These are phyloP conservation scores for Podospora sp. DNA, from an alignment of 495 filamentous ascomycete genomes.

Conservation along the genomic window DNA sequence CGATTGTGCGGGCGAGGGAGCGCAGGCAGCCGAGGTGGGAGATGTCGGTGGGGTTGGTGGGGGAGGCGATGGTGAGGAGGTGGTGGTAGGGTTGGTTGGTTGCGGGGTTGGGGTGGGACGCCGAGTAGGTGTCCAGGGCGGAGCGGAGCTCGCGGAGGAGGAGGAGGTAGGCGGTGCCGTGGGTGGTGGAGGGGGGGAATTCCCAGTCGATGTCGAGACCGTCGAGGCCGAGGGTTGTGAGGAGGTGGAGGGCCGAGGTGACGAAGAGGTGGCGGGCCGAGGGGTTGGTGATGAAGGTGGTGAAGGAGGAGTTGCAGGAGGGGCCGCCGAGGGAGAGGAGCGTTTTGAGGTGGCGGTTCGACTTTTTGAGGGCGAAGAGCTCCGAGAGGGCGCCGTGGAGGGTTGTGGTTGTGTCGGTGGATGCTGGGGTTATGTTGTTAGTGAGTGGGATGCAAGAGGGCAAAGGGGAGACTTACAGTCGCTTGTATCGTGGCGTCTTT, in stretches of 20 bases:
- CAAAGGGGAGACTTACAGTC: slow-evolving; percentile 40
- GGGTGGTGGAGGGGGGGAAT: slow-evolving; percentile 56
- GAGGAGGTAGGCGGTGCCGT: slow-evolving; percentile 72
- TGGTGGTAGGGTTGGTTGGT: slow-evolving; percentile 55
- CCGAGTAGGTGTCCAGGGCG: slow-evolving; percentile 66
- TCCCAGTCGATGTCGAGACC: slow-evolving; percentile 55
- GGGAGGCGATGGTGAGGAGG: slow-evolving; percentile 73
- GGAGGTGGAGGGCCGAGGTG: slow-evolving; percentile 59
- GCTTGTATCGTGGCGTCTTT: slow-evolving; percentile 68
- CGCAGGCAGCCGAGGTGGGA: slow-evolving; percentile 63
- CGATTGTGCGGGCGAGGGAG: slow-evolving; percentile 68
- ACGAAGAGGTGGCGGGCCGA: slow-evolving; percentile 65
- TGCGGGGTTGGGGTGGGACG: slow-evolving; percentile 7
- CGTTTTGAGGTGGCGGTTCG: slow-evolving; percentile 82
- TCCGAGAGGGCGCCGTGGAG: slow-evolving; percentile 87
- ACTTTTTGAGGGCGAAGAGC: slow-evolving; percentile 80
- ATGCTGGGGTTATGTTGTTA: slow-evolving; percentile 32
- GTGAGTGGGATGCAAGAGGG: not conserved
- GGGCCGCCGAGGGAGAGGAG: slow-evolving; percentile 88
- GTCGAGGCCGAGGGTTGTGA: slow-evolving; percentile 62
- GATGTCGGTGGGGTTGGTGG: slow-evolving; percentile 65
- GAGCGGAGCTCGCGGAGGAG: slow-evolving; percentile 68
- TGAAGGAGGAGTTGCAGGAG: slow-evolving; percentile 83
- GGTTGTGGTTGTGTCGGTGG: slow-evolving; percentile 59
- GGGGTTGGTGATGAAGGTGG: slow-evolving; percentile 62